phyloP scores from a whole-genome alignment of 163 green algal genomes.

The Volvox carteri region DNA sequence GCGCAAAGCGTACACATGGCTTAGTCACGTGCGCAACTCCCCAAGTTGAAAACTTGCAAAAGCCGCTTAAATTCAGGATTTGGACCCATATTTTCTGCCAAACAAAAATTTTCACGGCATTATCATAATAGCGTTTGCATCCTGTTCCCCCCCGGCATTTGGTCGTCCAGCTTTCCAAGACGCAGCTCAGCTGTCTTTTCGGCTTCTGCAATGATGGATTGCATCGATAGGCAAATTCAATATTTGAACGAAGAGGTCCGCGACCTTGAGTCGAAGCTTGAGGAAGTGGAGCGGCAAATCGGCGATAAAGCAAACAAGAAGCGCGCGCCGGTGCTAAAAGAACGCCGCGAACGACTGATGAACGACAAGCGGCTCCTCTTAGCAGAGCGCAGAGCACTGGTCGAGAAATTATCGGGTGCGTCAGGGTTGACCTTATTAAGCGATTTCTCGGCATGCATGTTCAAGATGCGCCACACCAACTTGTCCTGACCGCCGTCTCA shows the following conservation, averaged over 20 bases:
- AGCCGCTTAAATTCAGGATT: no score
- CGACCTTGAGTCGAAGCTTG: background rate
- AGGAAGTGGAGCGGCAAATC: conserved; percentile 1
- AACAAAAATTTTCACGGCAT: no score
- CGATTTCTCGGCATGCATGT: no score
- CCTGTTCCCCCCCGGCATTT: no score
- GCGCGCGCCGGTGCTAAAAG: background rate
- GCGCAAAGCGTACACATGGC: no score
- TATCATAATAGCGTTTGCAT: no score
- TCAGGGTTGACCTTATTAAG: no score
- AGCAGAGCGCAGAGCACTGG: background rate
- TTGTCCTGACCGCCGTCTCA: no score
- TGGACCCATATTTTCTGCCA: no score
- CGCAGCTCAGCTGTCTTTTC: background rate
- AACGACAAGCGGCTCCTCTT: background rate
- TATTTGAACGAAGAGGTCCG: background rate
- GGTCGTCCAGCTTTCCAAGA: background rate
- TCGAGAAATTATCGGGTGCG: background rate
- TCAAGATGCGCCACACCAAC: no score
- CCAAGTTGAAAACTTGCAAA: no score
- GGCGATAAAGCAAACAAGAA: background rate
- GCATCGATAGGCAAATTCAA: background rate
- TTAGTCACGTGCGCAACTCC: no score
- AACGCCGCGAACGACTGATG: background rate
- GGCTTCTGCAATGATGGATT: background rate